A percentile compares a stretch with the other conserved stretches of the same genome.
Evolutionary conservation across 2,329 filamentous ascomycete genomes (phyloP).

Genomic region (Chaetomiaceae sp.): DNA sequence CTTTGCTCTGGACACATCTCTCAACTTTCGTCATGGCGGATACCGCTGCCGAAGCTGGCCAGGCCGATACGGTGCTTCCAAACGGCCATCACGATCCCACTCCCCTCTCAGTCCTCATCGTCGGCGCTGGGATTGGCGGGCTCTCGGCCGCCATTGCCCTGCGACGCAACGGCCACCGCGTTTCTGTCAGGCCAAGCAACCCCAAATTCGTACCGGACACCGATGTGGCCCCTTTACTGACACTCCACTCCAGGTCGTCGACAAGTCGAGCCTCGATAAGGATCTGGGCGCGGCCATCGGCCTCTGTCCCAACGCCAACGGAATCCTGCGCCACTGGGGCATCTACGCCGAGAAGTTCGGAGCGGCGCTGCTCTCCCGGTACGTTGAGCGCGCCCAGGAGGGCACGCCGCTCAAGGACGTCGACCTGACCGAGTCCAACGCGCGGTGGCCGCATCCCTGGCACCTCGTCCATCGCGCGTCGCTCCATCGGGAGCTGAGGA

Average conservation of each 20-base stretch:
- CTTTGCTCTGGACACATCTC: too few species aligned
- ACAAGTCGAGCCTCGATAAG: constrained; percentile 50
- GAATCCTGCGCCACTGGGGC: constrained; percentile 44
- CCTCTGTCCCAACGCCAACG: constrained; percentile 57
- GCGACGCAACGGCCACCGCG: constrained; percentile 47
- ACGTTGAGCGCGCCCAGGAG: constrained; percentile 22
- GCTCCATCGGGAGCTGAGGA: constrained; percentile 50
- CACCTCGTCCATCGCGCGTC: constrained; percentile 49
- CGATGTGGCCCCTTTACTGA: not conserved
- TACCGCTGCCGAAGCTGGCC: too few species aligned
- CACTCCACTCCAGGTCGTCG: constrained; percentile 40
- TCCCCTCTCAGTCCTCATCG: constrained; percentile 23
- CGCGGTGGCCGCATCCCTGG: constrained; percentile 49
- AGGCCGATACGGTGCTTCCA: too few species aligned
- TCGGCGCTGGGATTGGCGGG: constrained; percentile 48
- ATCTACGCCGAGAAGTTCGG: constrained; percentile 37
- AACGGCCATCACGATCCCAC: too few species aligned
- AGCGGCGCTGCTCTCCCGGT: constrained; percentile 29
- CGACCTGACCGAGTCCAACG: constrained; percentile 34
- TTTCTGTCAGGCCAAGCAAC: constrained; percentile 29
- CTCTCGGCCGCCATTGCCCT: constrained; percentile 49
- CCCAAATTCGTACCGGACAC: too few species aligned
- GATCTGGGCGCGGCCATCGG: constrained; percentile 61
- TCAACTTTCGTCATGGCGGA: too few species aligned
- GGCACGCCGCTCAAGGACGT: constrained; percentile 27